phyloP scores from a whole-genome alignment of 108 stramenopile genomes.

The Nitzschia sp. region DNA sequence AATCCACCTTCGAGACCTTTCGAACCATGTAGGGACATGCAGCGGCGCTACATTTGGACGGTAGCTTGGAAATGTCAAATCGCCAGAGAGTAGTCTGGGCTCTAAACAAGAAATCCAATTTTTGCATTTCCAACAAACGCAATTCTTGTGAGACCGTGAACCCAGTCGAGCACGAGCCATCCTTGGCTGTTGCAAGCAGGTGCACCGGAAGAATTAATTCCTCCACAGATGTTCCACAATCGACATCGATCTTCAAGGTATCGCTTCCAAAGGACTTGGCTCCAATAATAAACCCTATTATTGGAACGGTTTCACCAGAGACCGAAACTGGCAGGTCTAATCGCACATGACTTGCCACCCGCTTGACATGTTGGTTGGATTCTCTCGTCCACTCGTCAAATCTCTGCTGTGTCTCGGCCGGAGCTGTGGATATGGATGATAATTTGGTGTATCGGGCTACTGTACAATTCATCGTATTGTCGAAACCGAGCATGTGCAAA shows the following conservation, averaged over 20 bases:
- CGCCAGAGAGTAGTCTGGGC: constrained; percentile 23
- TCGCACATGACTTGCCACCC: neutral
- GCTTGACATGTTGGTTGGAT: neutral
- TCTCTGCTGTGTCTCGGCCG: neutral
- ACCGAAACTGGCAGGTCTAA: constrained; percentile 12
- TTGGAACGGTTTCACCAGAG: neutral
- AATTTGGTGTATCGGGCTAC: constrained; percentile 34
- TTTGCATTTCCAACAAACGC: neutral
- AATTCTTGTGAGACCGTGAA: constrained; percentile 3
- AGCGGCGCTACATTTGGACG: constrained; percentile 1
- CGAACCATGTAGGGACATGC: neutral
- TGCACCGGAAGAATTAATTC: constrained; percentile 19
- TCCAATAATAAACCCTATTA: constrained; percentile 22
- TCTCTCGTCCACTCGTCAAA: constrained; percentile 9
- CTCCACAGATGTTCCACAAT: constrained; percentile 17
- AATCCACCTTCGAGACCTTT: neutral
- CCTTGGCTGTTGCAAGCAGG: constrained; percentile 4
- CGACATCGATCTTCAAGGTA: constrained; percentile 12
- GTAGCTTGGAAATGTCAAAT: constrained; percentile 9
- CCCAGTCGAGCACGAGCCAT: neutral
- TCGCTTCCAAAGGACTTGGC: neutral
- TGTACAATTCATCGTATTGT: constrained; percentile 61
- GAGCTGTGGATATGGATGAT: neutral
- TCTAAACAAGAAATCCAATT: constrained; percentile 8
- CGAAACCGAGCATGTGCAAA: constrained; percentile 58